These are phyloP conservation scores for Corylus americana DNA, from an alignment of 306 rosid species.

Conservation along the genomic window DNA sequence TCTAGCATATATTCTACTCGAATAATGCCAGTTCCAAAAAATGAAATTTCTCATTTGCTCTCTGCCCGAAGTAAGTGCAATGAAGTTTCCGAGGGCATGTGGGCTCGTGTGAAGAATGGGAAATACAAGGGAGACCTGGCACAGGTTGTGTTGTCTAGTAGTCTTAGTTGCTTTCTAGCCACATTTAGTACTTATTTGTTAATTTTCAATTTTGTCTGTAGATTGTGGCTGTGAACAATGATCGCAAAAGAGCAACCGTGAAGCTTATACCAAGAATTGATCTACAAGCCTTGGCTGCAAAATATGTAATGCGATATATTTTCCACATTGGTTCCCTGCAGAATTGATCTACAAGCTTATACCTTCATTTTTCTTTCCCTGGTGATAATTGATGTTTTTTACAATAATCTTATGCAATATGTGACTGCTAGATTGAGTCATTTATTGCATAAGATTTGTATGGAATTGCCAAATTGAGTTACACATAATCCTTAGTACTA, in stretches of 20 bases:
- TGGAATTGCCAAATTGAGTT: not conserved
- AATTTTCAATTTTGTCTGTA: slow-evolving; percentile 40
- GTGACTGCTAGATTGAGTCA: not conserved
- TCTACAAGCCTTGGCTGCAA: slow-evolving; percentile 81
- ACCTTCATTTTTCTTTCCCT: not conserved
- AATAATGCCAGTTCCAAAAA: slow-evolving; percentile 65
- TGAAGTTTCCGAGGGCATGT: slow-evolving; percentile 68
- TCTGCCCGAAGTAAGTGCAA: slow-evolving; percentile 47
- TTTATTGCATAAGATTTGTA: not conserved
- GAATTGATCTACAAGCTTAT: too few relatives aligned
- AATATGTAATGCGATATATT: slow-evolving; percentile 60
- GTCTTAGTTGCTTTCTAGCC: slow-evolving; percentile 10
- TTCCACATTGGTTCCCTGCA: slow-evolving; percentile 7
- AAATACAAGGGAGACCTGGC: slow-evolving; percentile 93
- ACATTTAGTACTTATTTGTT: slow-evolving; percentile 21
- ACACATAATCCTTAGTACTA: not conserved
- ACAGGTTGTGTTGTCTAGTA: slow-evolving; percentile 53
- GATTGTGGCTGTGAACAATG: slow-evolving; percentile 69
- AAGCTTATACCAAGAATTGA: slow-evolving; percentile 92
- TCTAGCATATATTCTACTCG: slow-evolving; percentile 67
- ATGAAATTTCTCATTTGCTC: slow-evolving; percentile 69
- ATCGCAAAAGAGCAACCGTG: slow-evolving; percentile 65
- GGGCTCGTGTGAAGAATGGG: slow-evolving; percentile 93
- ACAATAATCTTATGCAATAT: not conserved
- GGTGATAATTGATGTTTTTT: not conserved